Conservation (phyloP, 305 asterid species). For the Lippia alba region DNA sequence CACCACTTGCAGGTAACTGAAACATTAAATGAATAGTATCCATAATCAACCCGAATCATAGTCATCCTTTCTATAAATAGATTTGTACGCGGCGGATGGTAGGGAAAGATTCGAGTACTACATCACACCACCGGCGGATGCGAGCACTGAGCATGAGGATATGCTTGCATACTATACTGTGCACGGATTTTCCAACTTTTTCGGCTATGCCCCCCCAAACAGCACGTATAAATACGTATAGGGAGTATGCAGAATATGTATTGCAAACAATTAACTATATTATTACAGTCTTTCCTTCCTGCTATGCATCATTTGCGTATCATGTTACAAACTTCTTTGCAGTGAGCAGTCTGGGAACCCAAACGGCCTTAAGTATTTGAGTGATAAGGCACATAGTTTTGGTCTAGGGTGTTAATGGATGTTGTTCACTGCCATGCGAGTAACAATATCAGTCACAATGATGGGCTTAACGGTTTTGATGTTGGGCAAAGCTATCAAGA, state of each 20-base stretch:
- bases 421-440: slow-evolving; percentile 98
- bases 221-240: slow-evolving; percentile 71
- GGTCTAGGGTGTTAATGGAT: slow-evolving; percentile 88
- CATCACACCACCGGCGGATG: too few relatives aligned
- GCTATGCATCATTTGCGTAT: slow-evolving; percentile 94
- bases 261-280: slow-evolving; percentile 75
- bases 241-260: slow-evolving; percentile 88
- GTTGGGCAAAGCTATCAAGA: slow-evolving; percentile 94
- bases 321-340: slow-evolving; percentile 97
- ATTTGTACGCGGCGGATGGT: too few relatives aligned
- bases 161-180: too few relatives aligned
- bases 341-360: slow-evolving; percentile 94
- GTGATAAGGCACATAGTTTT: slow-evolving; percentile 95
- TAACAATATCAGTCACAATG: slow-evolving; percentile 47
- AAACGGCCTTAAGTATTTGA: slow-evolving; percentile 91
- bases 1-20: too few relatives aligned
- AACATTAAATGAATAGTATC: too few relatives aligned
- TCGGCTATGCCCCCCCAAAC: too few relatives aligned
- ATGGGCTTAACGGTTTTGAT: slow-evolving; percentile 96
- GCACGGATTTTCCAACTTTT: too few relatives aligned
- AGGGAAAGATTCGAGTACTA: too few relatives aligned
- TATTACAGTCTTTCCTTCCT: slow-evolving; percentile 80
- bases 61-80: too few relatives aligned
- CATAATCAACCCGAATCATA: too few relatives aligned
- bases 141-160: too few relatives aligned